These are phyloP conservation scores for Arachis monticola DNA, from an alignment of 331 rosid genomes.

Conservation along the genomic window DNA sequence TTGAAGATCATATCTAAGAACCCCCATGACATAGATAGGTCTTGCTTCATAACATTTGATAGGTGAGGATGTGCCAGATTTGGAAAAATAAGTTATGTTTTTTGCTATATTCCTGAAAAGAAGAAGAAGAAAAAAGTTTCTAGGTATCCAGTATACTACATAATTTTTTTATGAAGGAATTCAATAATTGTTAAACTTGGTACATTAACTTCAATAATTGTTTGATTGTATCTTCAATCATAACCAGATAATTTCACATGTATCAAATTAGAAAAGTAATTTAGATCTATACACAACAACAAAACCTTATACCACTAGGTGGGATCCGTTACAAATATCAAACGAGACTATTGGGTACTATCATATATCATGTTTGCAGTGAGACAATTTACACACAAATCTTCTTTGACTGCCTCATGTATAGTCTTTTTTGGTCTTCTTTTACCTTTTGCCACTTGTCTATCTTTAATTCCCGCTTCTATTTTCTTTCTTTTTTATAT, in stretches of 20 bases:
- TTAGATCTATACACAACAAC: background rate
- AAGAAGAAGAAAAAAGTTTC: background rate
- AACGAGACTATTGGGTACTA: too few relatives aligned
- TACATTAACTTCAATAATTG: too few relatives aligned
- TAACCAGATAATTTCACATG: background rate
- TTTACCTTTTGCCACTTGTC: too few relatives aligned
- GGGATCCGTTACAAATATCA: too few relatives aligned
- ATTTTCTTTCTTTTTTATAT: too few relatives aligned
- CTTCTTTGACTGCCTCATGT: too few relatives aligned
- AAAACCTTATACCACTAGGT: too few relatives aligned
- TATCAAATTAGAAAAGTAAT: background rate
- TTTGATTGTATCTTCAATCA: background rate
- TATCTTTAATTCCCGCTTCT: too few relatives aligned
- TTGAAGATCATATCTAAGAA: background rate
- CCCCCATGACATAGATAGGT: background rate
- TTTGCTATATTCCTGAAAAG: background rate
- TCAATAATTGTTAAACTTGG: background rate
- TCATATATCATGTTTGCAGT: too few relatives aligned
- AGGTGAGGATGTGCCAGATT: background rate
- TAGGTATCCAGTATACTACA: background rate
- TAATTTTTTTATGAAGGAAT: background rate
- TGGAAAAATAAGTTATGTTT: conserved; percentile 1
- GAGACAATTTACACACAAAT: too few relatives aligned
- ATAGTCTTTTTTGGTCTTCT: too few relatives aligned
- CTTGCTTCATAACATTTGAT: background rate